Percentiles rank a stretch among this genome's conserved stretches.
phyloP scores from a whole-genome alignment of 441 rosid genomes.

The Francoa sonchifolia region DNA sequence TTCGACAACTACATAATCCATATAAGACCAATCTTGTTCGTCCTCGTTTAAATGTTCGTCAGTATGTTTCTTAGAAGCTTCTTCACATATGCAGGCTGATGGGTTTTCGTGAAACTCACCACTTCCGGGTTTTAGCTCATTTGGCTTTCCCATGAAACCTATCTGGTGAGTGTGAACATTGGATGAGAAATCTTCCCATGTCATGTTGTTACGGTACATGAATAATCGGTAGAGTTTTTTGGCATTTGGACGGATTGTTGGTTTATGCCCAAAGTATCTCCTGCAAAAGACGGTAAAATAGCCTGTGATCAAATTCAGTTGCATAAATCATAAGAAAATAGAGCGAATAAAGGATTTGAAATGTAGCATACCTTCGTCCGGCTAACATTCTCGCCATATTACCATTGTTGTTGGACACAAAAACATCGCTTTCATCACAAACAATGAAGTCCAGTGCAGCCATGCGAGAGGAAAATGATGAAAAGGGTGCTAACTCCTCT shows the following conservation, averaged over 20 bases:
- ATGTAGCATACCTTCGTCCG: slow-evolving; percentile 55
- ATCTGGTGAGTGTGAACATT: slow-evolving; percentile 57
- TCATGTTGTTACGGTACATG: slow-evolving; percentile 43
- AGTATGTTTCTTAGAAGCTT: slow-evolving; percentile 22
- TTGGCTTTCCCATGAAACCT: slow-evolving; percentile 98
- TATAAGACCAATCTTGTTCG: slow-evolving; percentile 30
- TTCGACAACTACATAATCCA: slow-evolving; percentile 21
- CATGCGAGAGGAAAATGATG: slow-evolving; percentile 81
- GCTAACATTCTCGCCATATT: slow-evolving; percentile 96
- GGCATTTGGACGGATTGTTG: slow-evolving; percentile 87
- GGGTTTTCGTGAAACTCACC: slow-evolving; percentile 99
- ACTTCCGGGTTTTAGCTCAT: slow-evolving; percentile 81
- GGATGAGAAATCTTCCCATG: slow-evolving; percentile 86
- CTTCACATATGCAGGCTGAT: slow-evolving; percentile 65
- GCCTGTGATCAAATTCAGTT: too few relatives aligned
- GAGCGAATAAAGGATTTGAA: neutral
- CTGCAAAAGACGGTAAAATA: slow-evolving; percentile 38
- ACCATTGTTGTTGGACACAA: slow-evolving; percentile 94
- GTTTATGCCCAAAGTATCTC: slow-evolving; percentile 92
- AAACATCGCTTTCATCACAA: slow-evolving; percentile 90
- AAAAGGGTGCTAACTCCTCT: slow-evolving; percentile 61
- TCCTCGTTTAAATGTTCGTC: slow-evolving; percentile 26
- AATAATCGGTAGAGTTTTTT: slow-evolving; percentile 68
- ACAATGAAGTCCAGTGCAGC: slow-evolving; percentile 96
- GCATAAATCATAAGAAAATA: neutral